These are phyloP conservation scores for Tieghemostelium lacteum DNA, from an alignment of 78 protist species.

Conservation along the genomic window DNA sequence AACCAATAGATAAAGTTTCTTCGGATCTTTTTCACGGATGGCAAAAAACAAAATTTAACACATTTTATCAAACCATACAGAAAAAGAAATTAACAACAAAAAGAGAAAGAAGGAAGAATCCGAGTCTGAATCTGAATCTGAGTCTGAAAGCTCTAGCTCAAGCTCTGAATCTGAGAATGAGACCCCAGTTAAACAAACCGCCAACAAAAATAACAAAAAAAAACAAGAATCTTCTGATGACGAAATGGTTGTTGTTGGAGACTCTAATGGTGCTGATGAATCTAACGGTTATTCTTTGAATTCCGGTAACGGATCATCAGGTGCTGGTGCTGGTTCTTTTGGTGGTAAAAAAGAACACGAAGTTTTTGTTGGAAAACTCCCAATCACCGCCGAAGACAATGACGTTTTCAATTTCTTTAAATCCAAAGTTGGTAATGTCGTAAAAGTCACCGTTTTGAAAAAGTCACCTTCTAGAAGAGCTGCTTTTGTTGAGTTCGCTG, in stretches of 20 bases:
- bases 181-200: neutral
- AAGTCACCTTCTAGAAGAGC: neutral
- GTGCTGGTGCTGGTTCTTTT: neutral
- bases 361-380: constrained; percentile 30
- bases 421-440: neutral
- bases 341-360: neutral
- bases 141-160: too few relatives aligned
- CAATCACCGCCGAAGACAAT: neutral
- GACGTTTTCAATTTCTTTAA: neutral
- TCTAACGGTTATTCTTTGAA: neutral
- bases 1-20: too few relatives aligned
- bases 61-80: neutral
- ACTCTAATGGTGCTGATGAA: neutral
- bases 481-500: constrained; percentile 7
- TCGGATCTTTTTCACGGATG: too few relatives aligned
- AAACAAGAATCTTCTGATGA: neutral
- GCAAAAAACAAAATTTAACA: too few relatives aligned
- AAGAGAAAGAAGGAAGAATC: constrained; percentile 43
- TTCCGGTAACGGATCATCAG: neutral
- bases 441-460: neutral
- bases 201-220: neutral
- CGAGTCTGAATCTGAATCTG: constrained; percentile 21
- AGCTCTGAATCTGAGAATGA: neutral
- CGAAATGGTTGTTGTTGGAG: neutral
- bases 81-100: constrained; percentile 24